These are phyloP conservation scores for Chaetomium olivaceum DNA, from an alignment of 2,329 filamentous ascomycete genomes.

Conservation along the genomic window DNA sequence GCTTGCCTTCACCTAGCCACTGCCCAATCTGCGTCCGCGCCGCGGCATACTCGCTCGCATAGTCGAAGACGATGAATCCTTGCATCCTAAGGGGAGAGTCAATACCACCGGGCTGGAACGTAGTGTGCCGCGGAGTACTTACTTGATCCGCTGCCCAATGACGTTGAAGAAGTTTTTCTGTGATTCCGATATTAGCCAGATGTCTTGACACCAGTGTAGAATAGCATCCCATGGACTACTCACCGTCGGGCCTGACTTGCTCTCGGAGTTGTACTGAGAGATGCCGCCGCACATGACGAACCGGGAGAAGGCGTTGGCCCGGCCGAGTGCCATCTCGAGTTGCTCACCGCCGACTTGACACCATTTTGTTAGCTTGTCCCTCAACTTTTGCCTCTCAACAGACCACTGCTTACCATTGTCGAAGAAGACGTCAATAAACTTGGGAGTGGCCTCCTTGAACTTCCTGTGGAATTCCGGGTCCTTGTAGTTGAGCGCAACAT, in stretches of 20 bases:
- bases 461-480: slow-evolving; percentile 51
- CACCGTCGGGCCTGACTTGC: slow-evolving; percentile 56
- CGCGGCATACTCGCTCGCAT: slow-evolving; percentile 54
- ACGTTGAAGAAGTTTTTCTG: slow-evolving; percentile 36
- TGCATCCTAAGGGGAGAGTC: slow-evolving; percentile 48
- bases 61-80: slow-evolving; percentile 76
- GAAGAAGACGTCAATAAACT: slow-evolving; percentile 67
- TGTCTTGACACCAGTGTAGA: neutral
- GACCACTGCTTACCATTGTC: slow-evolving; percentile 53
- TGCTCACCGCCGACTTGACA: slow-evolving; percentile 65
- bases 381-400: neutral
- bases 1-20: slow-evolving; percentile 71
- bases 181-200: slow-evolving; percentile 20
- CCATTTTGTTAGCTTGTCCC: slow-evolving; percentile 22
- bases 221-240: slow-evolving; percentile 17
- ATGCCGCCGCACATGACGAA: slow-evolving; percentile 74
- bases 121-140: slow-evolving; percentile 37
- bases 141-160: slow-evolving; percentile 49
- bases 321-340: slow-evolving; percentile 62
- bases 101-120: slow-evolving; percentile 31
- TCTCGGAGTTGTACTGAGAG: slow-evolving; percentile 65
- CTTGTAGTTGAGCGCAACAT: slow-evolving; percentile 60
- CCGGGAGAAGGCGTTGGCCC: slow-evolving; percentile 62
- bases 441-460: slow-evolving; percentile 54
- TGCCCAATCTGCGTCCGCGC: slow-evolving; percentile 62